Evolutionary conservation across 2,329 filamentous ascomycete genomes (phyloP), one percentile per base, ranked within the genome.

Genomic region (Penicillium occitanis): DNA sequence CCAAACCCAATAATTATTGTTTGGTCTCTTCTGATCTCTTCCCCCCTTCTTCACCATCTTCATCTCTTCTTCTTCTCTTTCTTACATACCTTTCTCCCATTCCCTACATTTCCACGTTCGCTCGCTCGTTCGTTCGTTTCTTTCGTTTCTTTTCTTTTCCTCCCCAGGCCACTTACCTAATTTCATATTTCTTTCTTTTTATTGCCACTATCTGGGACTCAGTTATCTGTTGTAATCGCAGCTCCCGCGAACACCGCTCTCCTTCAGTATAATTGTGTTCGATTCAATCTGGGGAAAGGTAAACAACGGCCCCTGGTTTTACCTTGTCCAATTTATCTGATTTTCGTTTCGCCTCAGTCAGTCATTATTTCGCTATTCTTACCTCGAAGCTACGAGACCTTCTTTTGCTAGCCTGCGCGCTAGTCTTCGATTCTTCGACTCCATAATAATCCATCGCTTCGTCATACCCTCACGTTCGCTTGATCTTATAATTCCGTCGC

Each of bases 71-170:
- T 51, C 59, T 65, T 67, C 63, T 53, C 25, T 28, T 60, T 60
- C 37, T 60, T 46, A 28, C 40, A 44, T 44, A 44, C 57, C 64
- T 66, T 67, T 55, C 66, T 68, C 68, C 57, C 67, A 63, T 67
- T 70, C 64, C 69, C 69, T 68, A 68, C 66, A 68, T 71, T 68
- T 69, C 68, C 68, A 68, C 70, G 71, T 69, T 71, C 70, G 69
- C 70, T 69, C 61, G 67, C 70, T 63, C 58, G 51, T 53, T 68
- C 53, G 53, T 37, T 57, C 53, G 53, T 30, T 68, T 63, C 67
- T 71, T 69, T 62, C 58, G 71, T 71, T 65, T 62, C 61, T 65
- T 68, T 68, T 48, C 48, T 67, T 63, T 64, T 65, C 61, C 70
- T 68, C 57, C 48, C 64, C 68, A 61, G 40, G 50, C 50, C 5